Base-by-base conservation (phyloP, 768 basidiomycete species). In the Gymnopilus dilepis region DNA sequence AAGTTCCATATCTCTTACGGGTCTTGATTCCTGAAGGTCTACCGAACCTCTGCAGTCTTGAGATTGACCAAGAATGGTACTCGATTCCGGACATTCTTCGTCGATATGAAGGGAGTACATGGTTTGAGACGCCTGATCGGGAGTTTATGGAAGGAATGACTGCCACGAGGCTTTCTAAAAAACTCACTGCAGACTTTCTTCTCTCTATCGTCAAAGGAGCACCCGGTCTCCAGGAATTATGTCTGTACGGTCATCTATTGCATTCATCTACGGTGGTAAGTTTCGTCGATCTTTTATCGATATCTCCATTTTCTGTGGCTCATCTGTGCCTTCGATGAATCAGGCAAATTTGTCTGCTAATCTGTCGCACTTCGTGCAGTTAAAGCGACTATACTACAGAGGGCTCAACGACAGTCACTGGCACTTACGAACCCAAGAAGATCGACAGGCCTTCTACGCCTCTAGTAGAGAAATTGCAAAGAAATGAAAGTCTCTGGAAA, bases 1-100 rank as follows among this genome's bases (percentile, higher is more conserved):
- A 70, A 37, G 61, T 68, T 28, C 65, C 69, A 0, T 70, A 66
- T 56, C 64, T 69, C 3, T 57, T 70, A 4, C 65, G 66, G n/a
- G 24, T 30, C 4, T 30, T 67, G 8, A 40, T 66, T 9, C 65
- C 69, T 8, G n/a, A 55, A 17, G 67, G 66, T 0, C 37, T 70
- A 7, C 63, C 63, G 13, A 42, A 60, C 3, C 37, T 69, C 2
- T 33, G 51, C 50, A 61, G 56, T 13, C 63, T 69, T 11, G 62
- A 55, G 13, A 61, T 69, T 37, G 42, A 59, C 9, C 64, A 64
- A 19, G n/a, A 26, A 3, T 21, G 28, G 12, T 22, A 28, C 6
- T 11, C 28, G 17, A 17, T 38, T 30, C 31, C 40, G 2, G 17
- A 63, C 6, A 43, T 26, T 2, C 5, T 22, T 33, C 31, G 51